phyloP scores from a whole-genome alignment of 2,329 filamentous ascomycete species.

The Fusarium chaquense region DNA sequence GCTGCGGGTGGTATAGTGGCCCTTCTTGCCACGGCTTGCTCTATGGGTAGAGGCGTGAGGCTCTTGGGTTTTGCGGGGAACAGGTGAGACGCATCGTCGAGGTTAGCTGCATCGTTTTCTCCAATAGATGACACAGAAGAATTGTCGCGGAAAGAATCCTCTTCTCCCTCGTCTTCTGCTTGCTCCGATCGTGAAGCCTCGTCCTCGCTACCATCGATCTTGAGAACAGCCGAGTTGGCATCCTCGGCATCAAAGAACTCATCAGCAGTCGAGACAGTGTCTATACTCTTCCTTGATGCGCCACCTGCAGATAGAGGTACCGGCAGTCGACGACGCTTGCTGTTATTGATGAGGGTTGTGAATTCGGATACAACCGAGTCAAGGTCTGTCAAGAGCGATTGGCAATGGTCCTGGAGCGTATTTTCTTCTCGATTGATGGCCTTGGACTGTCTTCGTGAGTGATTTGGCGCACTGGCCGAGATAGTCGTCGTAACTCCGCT shows the following conservation, averaged over 20 bases:
- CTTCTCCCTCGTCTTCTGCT: slow-evolving; percentile 61
- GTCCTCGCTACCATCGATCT: slow-evolving; percentile 78
- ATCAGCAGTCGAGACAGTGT: slow-evolving; percentile 80
- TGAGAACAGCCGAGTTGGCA: slow-evolving; percentile 74
- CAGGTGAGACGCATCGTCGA: slow-evolving; percentile 71
- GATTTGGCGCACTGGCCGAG: slow-evolving; percentile 50
- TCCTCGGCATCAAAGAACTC: slow-evolving; percentile 95
- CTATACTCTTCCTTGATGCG: slow-evolving; percentile 73
- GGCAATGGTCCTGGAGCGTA: slow-evolving; percentile 83
- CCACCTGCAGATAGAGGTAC: slow-evolving; percentile 62
- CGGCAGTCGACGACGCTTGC: slow-evolving; percentile 78
- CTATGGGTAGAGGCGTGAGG: slow-evolving; percentile 81
- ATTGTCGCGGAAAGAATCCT: slow-evolving; percentile 65
- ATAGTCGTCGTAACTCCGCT: slow-evolving; percentile 50
- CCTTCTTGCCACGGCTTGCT: slow-evolving; percentile 73
- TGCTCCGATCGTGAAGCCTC: slow-evolving; percentile 69
- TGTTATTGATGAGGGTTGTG: slow-evolving; percentile 78
- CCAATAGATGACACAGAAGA: slow-evolving; percentile 71
- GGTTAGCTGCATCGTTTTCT: slow-evolving; percentile 67
- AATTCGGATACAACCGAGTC: slow-evolving; percentile 89
- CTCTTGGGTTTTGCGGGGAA: slow-evolving; percentile 83
- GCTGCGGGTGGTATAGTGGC: slow-evolving; percentile 78
- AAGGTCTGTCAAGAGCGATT: slow-evolving; percentile 84
- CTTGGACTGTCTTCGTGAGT: slow-evolving; percentile 54
- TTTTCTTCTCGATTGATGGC: slow-evolving; percentile 65